Base-by-base conservation (phyloP, 2,329 filamentous ascomycete genomes). In the Aschersonia sp. region DNA sequence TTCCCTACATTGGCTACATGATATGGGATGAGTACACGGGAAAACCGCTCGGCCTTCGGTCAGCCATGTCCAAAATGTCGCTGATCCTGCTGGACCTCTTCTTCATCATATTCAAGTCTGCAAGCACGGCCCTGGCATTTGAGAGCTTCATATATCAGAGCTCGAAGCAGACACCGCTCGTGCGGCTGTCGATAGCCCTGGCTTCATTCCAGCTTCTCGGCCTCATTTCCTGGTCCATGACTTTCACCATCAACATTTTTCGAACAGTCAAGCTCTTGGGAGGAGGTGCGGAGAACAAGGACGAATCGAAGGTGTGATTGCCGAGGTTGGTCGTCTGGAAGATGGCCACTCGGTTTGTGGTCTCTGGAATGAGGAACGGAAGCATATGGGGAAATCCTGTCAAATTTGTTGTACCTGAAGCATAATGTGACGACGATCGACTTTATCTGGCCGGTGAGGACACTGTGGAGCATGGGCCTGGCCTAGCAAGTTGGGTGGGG, bases 41-140 rank as follows among this genome's bases (percentile, higher is more conserved):
- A 32, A 94, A 94, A 61, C 92, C 94, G 29, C 71, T 98, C 22
- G 92, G 92, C 1, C 70, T 98, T 51, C 84, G 94, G 42, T 82
- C 81, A 6, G 81, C 87, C 8, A 81, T 81, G 49, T 83, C 87
- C 45, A 98, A 98, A 63, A 85, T 94, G 54, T 80, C 85, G 11
- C 78, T 98, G 45, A 85, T 97, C 51, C 78, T 98, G 47, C 76
- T 95, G 49, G 92, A 98, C 65, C 73, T 98, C 4, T 82, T 96
- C 58, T 98, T 98, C 62, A 95, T 98, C 58, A 89, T 97, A 42
- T 95, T 98, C 68, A 90, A 95, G 63, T 88, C 89, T 4, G 88
- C 89, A 46, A 97, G 95, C 66, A 76, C 94, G 30, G 85, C 87
- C 41, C 70, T 98, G 53, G 89, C 90, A 2, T 95, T 96, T 61